Conservation (phyloP, 1,139 yeast genomes). For the Hyphopichia wangnamkhiaoensis region DNA sequence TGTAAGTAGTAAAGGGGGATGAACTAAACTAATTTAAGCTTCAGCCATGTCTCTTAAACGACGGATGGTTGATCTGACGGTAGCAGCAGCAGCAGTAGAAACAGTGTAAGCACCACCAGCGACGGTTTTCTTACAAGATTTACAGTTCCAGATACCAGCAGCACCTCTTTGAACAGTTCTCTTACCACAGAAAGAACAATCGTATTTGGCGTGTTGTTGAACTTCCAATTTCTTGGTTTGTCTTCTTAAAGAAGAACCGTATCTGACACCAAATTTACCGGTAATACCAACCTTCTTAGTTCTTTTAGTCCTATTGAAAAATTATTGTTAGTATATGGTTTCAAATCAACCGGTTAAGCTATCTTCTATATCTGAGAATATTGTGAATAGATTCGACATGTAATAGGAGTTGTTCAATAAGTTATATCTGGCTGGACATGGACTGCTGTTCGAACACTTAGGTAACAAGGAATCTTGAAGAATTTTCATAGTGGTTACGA, state of each 20-base stretch:
- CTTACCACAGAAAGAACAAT: conserved; percentile 99
- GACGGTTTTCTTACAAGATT: conserved; percentile 91
- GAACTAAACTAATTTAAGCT: conserved; percentile 58
- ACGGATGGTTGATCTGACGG: conserved; percentile 99
- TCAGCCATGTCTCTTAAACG: conserved; percentile 99
- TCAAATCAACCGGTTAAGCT: no score
- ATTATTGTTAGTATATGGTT: conserved; percentile 42
- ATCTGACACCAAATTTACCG: conserved; percentile 99
- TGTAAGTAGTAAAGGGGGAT: neutral
- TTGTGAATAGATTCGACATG: no score
- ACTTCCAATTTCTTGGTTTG: conserved; percentile 99
- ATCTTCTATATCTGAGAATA: no score
- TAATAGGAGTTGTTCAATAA: no score
- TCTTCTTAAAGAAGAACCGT: conserved; percentile 99
- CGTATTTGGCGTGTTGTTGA: conserved; percentile 98
- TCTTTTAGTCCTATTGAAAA: conserved; percentile 97
- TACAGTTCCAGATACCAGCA: conserved; percentile 98
- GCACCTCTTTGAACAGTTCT: conserved; percentile 97
- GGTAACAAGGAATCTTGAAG: no score
- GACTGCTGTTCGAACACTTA: no score
- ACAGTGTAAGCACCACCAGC: conserved; percentile 99
- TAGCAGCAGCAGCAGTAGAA: conserved; percentile 99
- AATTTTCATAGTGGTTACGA: no score
- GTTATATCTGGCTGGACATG: no score
- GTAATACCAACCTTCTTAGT: conserved; percentile 99